Evolutionary conservation across 2,329 filamentous ascomycete species (phyloP), one percentile per base, ranked within the genome.

Genomic region (Fusarium subglutinans): DNA sequence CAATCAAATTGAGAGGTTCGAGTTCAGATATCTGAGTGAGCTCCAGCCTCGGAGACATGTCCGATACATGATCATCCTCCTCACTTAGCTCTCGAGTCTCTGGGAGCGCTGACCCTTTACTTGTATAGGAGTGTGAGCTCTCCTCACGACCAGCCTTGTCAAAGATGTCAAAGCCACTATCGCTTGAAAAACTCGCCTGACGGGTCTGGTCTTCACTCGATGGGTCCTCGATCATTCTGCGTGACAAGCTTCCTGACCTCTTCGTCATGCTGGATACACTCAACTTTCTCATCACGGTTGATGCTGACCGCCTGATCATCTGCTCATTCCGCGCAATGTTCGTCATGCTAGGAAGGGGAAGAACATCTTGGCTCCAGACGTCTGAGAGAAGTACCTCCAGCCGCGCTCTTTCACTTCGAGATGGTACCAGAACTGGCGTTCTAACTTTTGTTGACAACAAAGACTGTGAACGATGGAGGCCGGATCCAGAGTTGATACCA

Each of bases 271-370:
- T 95, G 55, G 92, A 92, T 78, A 94, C 92, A 82, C 94, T 97
- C 72, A 98, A 88, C 80, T 95, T 97, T 59, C 95, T 90, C 85
- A 98, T 97, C 79, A 98, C 90, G 2, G 93, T 93, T 41, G 94
- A 94, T 18, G 95, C 93, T n/a, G 93, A 94, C 45, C 90, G 90
- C 57, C 93, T 88, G 53, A 96, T 91, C 8, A 94, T 85, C 78
- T 93, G 90, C 76, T 97, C 90, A 76, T 93, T 84, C 84, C 90
- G 81, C 80, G 90, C 81, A 84, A 91, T 81, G 82, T 81, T 86
- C 38, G 89, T 89, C 89, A 98, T 95, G 4, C 94, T 94, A 22
- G 95, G 94, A 79, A 93, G 96, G 2, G 95, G 94, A 47, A 98
- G 83, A 24, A 90, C 82, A 63, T 97, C 93, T 57, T 91, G 91